These are phyloP conservation scores for Backusella tuberculispora DNA, from an alignment of 192 early-diverging fungal species.

Conservation along the genomic window DNA sequence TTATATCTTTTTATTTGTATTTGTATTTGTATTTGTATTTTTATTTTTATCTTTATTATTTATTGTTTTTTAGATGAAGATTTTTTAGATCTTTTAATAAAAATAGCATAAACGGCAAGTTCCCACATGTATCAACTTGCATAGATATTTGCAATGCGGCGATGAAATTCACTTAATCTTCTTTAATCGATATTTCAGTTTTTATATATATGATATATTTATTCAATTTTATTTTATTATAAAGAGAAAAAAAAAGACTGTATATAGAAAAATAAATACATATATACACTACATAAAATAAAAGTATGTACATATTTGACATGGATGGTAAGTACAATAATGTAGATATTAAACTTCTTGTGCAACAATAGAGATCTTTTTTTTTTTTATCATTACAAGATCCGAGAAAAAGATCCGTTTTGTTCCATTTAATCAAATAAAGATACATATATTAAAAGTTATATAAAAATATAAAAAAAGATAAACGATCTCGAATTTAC, in stretches of 20 bases:
- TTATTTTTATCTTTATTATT: background rate
- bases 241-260: too few species aligned
- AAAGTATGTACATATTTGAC: background rate
- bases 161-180: background rate
- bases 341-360: background rate
- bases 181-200: too few species aligned
- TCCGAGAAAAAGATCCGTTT: slow-evolving; percentile 4
- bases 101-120: background rate
- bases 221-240: background rate
- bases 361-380: background rate
- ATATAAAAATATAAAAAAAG: too few species aligned
- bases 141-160: background rate
- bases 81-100: slow-evolving; percentile 5
- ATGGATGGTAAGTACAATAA: background rate
- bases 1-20: too few species aligned
- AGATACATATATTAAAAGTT: background rate
- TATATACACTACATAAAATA: background rate
- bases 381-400: background rate
- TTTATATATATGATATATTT: background rate
- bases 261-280: background rate
- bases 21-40: background rate
- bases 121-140: slow-evolving; percentile 9
- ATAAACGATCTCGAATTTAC: too few species aligned
- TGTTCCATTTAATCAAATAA: background rate
- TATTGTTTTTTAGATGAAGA: background rate